phyloP scores from a whole-genome alignment of 345 rosid species.

The Arabis alpina region DNA sequence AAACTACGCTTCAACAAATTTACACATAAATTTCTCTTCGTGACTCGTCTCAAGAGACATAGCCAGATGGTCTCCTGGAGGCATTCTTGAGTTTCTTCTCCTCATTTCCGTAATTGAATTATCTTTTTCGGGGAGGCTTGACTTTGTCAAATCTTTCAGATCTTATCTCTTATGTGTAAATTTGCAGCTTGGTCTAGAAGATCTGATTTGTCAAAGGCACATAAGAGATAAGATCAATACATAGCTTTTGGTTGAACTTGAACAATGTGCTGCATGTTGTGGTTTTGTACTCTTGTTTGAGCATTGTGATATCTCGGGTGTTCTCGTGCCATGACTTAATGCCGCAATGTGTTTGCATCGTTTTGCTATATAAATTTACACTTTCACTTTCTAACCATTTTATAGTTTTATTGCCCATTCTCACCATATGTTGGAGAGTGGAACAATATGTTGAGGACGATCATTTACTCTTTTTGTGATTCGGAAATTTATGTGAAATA shows the following conservation, averaged over 20 bases:
- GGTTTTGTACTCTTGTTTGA: conserved; percentile 83
- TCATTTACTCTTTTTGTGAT: conserved; percentile 42
- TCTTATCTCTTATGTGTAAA: no score
- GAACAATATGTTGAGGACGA: conserved; percentile 93
- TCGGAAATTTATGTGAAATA: no score
- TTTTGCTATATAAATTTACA: conserved; percentile 66
- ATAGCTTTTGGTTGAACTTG: conserved; percentile 74
- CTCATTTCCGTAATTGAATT: no score
- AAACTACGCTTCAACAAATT: no score
- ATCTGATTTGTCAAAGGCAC: no score
- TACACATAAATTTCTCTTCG: no score
- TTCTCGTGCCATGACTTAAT: conserved; percentile 90
- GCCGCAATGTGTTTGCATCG: conserved; percentile 73
- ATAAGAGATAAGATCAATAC: conserved; percentile 45
- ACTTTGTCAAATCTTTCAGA: no score
- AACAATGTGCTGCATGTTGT: conserved; percentile 79
- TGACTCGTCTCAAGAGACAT: no score
- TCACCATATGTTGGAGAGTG: neutral
- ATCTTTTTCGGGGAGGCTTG: no score
- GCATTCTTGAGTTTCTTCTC: no score
- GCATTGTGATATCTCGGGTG: conserved; percentile 51
- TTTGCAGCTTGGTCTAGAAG: no score
- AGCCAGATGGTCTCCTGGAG: no score
- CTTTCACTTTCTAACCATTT: neutral
- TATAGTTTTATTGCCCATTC: neutral